Evolutionary conservation across 192 early-diverging fungal genomes (phyloP), one percentile per base, ranked within the genome.

Genomic region (Backusella westeae): DNA sequence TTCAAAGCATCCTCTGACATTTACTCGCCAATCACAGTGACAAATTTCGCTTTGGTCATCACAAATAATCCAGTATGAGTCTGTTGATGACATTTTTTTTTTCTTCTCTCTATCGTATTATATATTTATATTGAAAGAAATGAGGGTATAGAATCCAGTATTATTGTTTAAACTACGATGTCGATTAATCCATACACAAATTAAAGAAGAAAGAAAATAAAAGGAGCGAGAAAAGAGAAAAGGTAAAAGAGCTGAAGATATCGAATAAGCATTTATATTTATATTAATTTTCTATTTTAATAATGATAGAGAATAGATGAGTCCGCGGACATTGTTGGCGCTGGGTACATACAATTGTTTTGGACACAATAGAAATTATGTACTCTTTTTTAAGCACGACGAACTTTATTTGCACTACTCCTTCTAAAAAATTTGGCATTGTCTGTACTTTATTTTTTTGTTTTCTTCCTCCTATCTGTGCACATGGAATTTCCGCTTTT

Each of bases 11-110:
- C 59, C 53, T 36, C 72, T 17, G 6, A 75, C 29, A 21, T 26
- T 71, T 15, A 81, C n/a, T 67, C 80, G 63, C 76, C 76, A 81
- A 49, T 81, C 80, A 39, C 80, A 81, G 42, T 81, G 76, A 23
- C 80, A 81, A 14, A 44, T 4, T 29, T 81, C 23, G 9, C 19
- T 63, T 29, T 63, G 19, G 2, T 68, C 34, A 34, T 76, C 39
- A 39, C 80, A 81, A 5, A 71, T 2, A 14, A 71, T 14, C 80
- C 80, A 81, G 38, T 74, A 77, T 12, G 70, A 46, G 26, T 38
- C 68, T 26, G 56, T 29, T 63, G 56, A 63, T 63, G 56, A 63
- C 56, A 63, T 63, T 26, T 49, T 29, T 56, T 32, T 32, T 2
- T 56, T 32, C 1, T 2, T 29, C 26, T 26, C 56, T 26, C 23